phyloP scores from a whole-genome alignment of 441 rosid genomes.

The Euphorbia celastroides region DNA sequence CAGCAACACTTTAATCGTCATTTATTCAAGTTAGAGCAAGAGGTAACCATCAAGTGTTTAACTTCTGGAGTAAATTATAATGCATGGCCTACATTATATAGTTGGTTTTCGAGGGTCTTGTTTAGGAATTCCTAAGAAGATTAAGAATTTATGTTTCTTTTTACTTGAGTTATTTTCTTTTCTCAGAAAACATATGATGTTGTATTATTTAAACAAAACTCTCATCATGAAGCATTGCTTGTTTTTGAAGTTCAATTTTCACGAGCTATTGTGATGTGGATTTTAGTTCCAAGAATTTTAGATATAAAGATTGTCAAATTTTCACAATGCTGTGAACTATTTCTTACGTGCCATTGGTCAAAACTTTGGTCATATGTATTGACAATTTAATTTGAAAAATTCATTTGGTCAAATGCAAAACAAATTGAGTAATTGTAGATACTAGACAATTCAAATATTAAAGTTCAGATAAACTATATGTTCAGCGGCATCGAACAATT shows the following conservation, averaged over 20 bases:
- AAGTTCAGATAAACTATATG: neutral
- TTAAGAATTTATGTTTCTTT: neutral
- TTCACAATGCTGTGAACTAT: neutral
- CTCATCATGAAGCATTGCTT: neutral
- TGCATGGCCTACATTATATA: neutral
- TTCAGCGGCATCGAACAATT: neutral
- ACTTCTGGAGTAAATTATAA: neutral
- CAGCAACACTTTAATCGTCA: conserved; percentile 99
- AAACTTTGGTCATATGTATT: no score
- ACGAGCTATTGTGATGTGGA: neutral
- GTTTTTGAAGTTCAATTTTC: neutral
- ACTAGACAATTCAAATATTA: neutral
- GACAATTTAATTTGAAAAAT: neutral
- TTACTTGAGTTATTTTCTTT: neutral
- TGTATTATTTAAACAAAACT: neutral
- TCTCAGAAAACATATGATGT: neutral
- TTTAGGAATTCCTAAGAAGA: neutral
- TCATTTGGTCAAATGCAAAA: neutral
- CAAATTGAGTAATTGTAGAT: neutral
- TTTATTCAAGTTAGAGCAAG: conserved; percentile 96
- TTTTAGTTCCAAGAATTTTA: neutral
- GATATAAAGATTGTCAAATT: neutral
- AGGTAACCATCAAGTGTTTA: conserved; percentile 41
- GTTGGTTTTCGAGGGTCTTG: neutral
- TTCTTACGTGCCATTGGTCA: neutral